Base-by-base conservation (phyloP, 805 yeast genomes). In the Lipomyces orientalis region DNA sequence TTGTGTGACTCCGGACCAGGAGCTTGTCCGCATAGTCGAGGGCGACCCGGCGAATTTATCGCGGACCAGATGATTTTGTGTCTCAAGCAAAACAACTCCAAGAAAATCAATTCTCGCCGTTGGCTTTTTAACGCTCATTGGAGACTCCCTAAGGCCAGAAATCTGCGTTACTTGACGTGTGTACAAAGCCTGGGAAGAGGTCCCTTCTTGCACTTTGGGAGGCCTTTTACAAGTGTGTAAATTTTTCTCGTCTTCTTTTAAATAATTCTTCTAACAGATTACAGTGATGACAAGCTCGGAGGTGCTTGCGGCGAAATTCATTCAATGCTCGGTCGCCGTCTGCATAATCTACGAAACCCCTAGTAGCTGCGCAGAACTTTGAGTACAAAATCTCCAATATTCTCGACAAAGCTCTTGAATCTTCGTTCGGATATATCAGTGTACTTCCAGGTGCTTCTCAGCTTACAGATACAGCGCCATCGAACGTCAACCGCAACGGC, bases 261-360 rank as follows among this genome's bases (percentile, higher is more conserved):
- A 54, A 29, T 14, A 14, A 9, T 8, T 22, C 14, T 14, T 19
- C 46, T 52, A 25, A 52, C 55, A 16, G 16, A 25, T 22, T 25
- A 7, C 1, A 52, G 55, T 66, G 86, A 87, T 73, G 82, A 83
- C 9, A 82, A 82, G 65, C 87, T 87, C 34, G 90, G 90, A 4
- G 90, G 90, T 33, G 90, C 90, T 3, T 87, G 90, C 78, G 90
- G 90, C n/a, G 90, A 87, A 73, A 87, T 87, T 73, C 87, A 85
- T 65, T 89, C 89, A 2, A 81, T 85, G 75, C 79, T 87, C 76
- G 84, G 84, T 16, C 81, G 81, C 52, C 79, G 79, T 62, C 75
- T 82, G 22, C 83, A 81, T 73, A 81, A 84, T 70, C 73, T 86
- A 67, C 79, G 52, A 87, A 87, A 74, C 90, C 90, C 9, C 77